Base-by-base conservation (phyloP, 2,329 filamentous ascomycete species). In the Pestalotiopsis sp. region DNA sequence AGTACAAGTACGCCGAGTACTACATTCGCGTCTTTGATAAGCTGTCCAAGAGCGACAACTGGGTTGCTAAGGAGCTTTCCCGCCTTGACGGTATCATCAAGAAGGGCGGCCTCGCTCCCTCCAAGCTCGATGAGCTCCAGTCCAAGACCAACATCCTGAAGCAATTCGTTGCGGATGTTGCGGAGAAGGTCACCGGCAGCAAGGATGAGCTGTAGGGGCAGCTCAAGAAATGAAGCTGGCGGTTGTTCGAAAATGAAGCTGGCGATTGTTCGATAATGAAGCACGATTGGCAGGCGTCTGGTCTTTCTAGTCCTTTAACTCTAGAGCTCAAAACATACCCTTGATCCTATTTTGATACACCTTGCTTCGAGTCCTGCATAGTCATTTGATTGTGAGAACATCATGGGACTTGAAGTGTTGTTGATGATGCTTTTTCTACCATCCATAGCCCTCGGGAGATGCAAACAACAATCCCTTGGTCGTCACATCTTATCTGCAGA, bases 21-120 rank as follows among this genome's bases (percentile, higher is more conserved):
- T 98, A 99, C 81, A 86, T 96, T 80, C 93, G 93, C 80, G 94
- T 97, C 67, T 92, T 96, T 70, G 89, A 93, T 79, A 98, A 98
- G 90, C 84, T 96, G 72, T 86, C 85, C 78, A 86, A 91, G 80
- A 97, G 92, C 83, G 86, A 92, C 70, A 91, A 86, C 66, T 98
- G 93, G 78, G 93, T 90, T 63, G 84, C 89, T 78, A 98, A 97
- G 90, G 95, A 98, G 86, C 85, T 95, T 71, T 87, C 90, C 70
- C 89, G 95, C 72, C 86, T 98, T 71, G 88, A 93, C 75, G 90
- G 91, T 74, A 88, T 98, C 74, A 84, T 98, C 71, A 87, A 89
- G 82, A 97, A 97, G 89, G 94, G 95, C 71, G 93, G 93, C 70
- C 86, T 98, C 64, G 92, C 93, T 4, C 90, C 90, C 31, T 86